Percentiles rank a stretch among this genome's conserved stretches.
Conservation (phyloP, 331 rosid species). For the Malus hybrid region DNA sequence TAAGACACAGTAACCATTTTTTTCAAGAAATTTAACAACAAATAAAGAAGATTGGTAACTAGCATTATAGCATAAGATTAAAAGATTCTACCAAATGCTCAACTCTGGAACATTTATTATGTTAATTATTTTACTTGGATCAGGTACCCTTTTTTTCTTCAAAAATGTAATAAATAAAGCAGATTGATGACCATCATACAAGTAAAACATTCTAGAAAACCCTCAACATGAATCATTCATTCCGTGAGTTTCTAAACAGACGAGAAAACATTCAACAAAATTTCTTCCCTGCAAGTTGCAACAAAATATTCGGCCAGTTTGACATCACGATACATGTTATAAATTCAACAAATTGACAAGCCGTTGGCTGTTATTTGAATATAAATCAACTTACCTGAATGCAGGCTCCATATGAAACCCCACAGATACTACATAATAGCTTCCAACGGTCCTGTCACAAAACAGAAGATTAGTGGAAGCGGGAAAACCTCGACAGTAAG, state of each 20-base stretch:
- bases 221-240: neutral
- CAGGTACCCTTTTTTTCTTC: neutral
- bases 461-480: neutral
- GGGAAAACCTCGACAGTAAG: neutral
- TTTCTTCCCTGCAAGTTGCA: neutral
- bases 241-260: neutral
- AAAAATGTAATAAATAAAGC: neutral
- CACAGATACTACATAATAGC: constrained; percentile 90
- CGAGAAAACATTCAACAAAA: neutral
- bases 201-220: neutral
- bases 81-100: neutral
- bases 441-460: constrained; percentile 95
- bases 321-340: neutral
- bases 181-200: neutral
- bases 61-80: neutral
- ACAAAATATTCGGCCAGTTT: neutral
- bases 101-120: neutral
- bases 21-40: neutral
- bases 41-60: neutral
- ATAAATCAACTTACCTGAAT: constrained; percentile 68
- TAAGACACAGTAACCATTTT: neutral
- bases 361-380: constrained; percentile 6
- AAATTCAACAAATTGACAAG: neutral
- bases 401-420: constrained; percentile 96
- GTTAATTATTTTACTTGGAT: neutral